Conservation (phyloP, 257 asterid genomes). For the Verbascum thapsus region DNA sequence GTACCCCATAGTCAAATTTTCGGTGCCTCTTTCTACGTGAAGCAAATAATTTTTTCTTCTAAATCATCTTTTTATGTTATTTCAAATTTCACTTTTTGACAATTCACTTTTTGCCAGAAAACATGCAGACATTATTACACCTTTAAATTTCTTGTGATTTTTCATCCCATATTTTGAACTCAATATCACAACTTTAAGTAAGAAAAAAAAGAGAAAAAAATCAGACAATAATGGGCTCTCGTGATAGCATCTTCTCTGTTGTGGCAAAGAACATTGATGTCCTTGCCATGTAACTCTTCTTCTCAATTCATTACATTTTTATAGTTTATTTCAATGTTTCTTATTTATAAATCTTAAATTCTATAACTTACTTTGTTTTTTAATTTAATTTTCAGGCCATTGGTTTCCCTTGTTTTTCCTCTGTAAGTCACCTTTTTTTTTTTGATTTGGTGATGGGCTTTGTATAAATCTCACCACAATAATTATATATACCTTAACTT, state of each 20-base stretch:
- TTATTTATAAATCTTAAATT: not conserved
- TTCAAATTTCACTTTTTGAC: constrained; percentile 41
- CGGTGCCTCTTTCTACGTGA: constrained; percentile 88
- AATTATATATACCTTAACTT: too few species aligned
- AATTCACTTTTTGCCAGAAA: constrained; percentile 36
- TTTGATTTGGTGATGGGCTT: not conserved
- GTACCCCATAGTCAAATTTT: constrained; percentile 42
- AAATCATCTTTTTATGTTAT: constrained; percentile 39
- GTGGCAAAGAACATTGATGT: constrained; percentile 84
- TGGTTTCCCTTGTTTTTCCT: constrained; percentile 83
- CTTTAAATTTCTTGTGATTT: constrained; percentile 24
- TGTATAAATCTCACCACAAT: too few species aligned
- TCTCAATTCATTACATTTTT: too few species aligned
- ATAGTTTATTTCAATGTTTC: not conserved
- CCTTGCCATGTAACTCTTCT: constrained; percentile 67
- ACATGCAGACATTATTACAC: constrained; percentile 41
- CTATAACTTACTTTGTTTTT: not conserved
- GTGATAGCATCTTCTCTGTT: constrained; percentile 72
- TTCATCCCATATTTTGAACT: constrained; percentile 24
- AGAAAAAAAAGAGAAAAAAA: not conserved
- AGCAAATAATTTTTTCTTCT: constrained; percentile 56
- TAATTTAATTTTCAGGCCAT: constrained; percentile 61
- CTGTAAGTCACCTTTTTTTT: constrained; percentile 56
- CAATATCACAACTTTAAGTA: not conserved
- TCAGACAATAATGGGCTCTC: constrained; percentile 60